phyloP scores from a whole-genome alignment of 768 basidiomycete species.

The Termitomyces sp. region DNA sequence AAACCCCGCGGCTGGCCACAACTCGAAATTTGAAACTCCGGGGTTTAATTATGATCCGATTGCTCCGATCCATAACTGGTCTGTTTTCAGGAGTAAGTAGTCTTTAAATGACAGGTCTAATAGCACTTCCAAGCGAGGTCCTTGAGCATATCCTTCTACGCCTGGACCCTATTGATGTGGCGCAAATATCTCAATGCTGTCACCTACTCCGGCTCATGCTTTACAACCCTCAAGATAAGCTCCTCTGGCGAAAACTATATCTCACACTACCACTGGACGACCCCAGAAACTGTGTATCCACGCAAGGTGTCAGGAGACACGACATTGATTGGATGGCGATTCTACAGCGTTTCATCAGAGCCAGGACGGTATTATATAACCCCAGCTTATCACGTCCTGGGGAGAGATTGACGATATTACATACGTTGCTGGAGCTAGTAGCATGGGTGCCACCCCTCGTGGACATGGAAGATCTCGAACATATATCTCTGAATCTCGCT shows the following conservation, averaged over 20 bases:
- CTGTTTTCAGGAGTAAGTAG: background rate
- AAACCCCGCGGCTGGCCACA: no score
- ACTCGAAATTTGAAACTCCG: no score
- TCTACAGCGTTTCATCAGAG: constrained; percentile 54
- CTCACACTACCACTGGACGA: constrained; percentile 64
- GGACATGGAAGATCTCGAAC: constrained; percentile 18
- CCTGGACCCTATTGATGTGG: constrained; percentile 62
- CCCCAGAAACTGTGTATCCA: constrained; percentile 46
- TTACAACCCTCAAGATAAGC: constrained; percentile 40
- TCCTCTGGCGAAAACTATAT: constrained; percentile 67
- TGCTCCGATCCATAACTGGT: background rate
- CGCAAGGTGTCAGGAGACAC: constrained; percentile 27
- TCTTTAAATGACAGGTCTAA: background rate
- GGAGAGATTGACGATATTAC: constrained; percentile 41
- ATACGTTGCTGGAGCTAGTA: constrained; percentile 50
- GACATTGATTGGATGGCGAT: constrained; percentile 50
- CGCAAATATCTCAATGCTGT: constrained; percentile 50
- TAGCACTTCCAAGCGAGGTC: constrained; percentile 54
- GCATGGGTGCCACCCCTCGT: constrained; percentile 36
- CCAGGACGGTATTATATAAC: constrained; percentile 42
- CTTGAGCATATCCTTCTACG: constrained; percentile 53
- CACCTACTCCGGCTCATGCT: constrained; percentile 38
- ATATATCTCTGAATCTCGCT: constrained; percentile 46
- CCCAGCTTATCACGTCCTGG: constrained; percentile 32
- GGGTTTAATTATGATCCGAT: no score